These are phyloP conservation scores for Pseudozyma sp. DNA, from an alignment of 1,284 basidiomycete species.

Conservation along the genomic window DNA sequence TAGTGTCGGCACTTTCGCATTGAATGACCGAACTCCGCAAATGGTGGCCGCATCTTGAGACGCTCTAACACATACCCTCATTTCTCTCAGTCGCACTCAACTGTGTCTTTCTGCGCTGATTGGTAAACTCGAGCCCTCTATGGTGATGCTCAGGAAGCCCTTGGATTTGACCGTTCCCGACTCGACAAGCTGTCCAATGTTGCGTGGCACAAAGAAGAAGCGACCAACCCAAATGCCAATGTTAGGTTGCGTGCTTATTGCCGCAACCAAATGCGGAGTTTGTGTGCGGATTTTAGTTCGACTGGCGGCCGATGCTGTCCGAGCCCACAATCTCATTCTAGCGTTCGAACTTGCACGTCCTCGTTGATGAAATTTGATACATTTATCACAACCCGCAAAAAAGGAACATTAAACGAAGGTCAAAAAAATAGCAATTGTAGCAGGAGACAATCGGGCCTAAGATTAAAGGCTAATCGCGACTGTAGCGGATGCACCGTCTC, in stretches of 20 bases:
- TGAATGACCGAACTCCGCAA: slow-evolving; percentile 31
- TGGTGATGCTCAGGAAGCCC: no score
- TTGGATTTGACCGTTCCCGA: no score
- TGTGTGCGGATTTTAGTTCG: slow-evolving; percentile 17
- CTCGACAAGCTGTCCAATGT: no score
- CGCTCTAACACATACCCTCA: background rate
- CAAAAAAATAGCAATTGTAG: background rate
- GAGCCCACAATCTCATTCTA: background rate
- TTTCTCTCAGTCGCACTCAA: background rate
- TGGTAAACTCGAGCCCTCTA: no score
- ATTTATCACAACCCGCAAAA: no score
- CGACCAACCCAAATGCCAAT: no score
- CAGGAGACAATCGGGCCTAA: no score
- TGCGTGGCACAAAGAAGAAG: no score
- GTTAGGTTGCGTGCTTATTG: no score
- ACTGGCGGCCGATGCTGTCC: slow-evolving; percentile 29
- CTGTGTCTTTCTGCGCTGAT: no score
- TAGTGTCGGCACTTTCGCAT: slow-evolving; percentile 30
- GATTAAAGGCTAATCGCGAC: background rate
- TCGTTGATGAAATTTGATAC: no score
- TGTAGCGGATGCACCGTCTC: background rate
- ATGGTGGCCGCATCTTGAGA: slow-evolving; percentile 11
- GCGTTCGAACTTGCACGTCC: background rate
- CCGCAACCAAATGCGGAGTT: background rate
- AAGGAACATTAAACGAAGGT: no score